Evolutionary conservation across 352 stramenopile genomes (phyloP).

Genomic region (Thraustotheca clavata): DNA sequence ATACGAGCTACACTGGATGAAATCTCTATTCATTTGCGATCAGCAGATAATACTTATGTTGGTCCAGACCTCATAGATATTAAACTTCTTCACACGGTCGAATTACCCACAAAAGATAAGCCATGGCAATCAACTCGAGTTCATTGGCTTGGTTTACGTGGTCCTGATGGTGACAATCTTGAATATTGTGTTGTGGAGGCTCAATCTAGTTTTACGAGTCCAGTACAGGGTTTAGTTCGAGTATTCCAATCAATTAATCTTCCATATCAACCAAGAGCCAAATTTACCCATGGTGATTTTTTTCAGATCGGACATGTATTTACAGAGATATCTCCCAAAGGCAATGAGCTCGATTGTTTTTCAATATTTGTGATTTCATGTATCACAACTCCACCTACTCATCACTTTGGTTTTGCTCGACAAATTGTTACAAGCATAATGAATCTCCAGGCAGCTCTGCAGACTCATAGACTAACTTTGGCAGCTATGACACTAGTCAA

Average conservation of each 20-base stretch:
- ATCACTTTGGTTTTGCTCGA: background rate
- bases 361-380: background rate
- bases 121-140: background rate
- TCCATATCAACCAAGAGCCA: background rate
- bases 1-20: background rate
- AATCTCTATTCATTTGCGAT: background rate
- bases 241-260: background rate
- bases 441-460: background rate
- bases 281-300: background rate
- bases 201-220: background rate
- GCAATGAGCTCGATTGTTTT: background rate
- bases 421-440: background rate
- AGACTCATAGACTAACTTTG: background rate
- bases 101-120: background rate
- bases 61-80: background rate
- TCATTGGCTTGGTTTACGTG: background rate
- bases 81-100: background rate
- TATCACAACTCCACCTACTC: background rate
- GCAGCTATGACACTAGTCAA: background rate
- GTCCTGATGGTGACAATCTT: too few relatives aligned
- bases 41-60: background rate
- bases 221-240: background rate
- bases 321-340: background rate
- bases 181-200: constrained; percentile 1
- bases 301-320: background rate